Evolutionary conservation across 192 early-diverging fungal species (phyloP).

Genomic region (Cetraspora pellucida): DNA sequence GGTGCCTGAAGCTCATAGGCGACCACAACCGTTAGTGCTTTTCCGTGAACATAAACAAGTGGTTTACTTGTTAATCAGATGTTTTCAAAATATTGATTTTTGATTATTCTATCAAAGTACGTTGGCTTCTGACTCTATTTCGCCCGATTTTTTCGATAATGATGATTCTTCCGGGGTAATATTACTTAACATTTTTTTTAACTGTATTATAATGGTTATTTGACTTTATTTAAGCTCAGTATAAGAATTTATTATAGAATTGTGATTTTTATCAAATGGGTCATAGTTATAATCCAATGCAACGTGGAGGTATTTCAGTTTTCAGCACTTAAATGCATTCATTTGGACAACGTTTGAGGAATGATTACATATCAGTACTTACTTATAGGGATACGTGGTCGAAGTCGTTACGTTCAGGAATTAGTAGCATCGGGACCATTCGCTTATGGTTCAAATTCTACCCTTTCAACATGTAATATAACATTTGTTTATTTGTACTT

Average conservation of each 20-base stretch:
- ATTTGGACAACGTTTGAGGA: background rate
- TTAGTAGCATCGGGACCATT: background rate
- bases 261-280: too few species aligned
- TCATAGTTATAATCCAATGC: too few species aligned
- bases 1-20: constrained; percentile 9
- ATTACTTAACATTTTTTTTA: background rate
- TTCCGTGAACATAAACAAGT: background rate
- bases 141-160: background rate
- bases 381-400: background rate
- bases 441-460: background rate
- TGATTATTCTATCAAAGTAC: background rate
- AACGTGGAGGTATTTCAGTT: too few species aligned
- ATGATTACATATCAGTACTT: background rate
- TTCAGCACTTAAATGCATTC: background rate
- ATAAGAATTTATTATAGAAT: background rate
- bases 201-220: background rate
- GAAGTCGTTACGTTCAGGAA: background rate
- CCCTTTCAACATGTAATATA: background rate
- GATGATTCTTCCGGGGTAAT: background rate
- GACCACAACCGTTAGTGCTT: constrained; percentile 7
- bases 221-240: background rate
- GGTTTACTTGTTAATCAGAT: background rate
- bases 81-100: background rate
- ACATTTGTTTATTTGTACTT: background rate
- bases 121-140: background rate